Base-by-base conservation (phyloP, 192 early-diverging fungal species). In the Funneliformis geosporum region DNA sequence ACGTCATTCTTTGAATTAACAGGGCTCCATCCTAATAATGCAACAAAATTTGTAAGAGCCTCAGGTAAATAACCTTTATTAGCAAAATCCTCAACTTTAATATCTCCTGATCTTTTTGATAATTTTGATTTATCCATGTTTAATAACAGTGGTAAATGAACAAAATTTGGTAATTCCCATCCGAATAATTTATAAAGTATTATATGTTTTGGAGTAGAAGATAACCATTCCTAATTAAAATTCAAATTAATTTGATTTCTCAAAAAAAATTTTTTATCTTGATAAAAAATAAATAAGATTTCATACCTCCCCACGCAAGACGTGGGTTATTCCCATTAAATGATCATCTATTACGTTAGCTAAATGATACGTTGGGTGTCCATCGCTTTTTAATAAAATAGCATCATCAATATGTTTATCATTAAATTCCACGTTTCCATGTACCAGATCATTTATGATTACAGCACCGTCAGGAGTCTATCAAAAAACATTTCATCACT, bases 331-430 rank as follows among this genome's bases (percentile, higher is more conserved):
- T 12, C 86, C 87, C 97, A 98, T 98, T 10, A 90, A 64, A 69
- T 94, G 91, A 80, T 98, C 97, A 81, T 98, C 97, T 1, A 97
- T 93, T 1, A 98, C 97, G 80, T 96, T 96, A 1, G 97, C 97
- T 47, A 98, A 86, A 78, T 98, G 97, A 81, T 98, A 98, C 0
- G 97, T 98, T 7, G 97, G 94, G 72, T 88, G 88, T 4, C 97
- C 97, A 80, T 97, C 96, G 78, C 94, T 94, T 80, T 98, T 98
- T 62, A 98, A 85, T 14, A 98, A 78, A 65, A 98, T 91, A 10
- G 91, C 88, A 85, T 98, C 97, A 70, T 98, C 97, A 28, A 98
- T 86, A 8, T 87, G 87, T 47, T 87, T 88, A 71, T 94, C 90
- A n/a, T 84, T 83, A 64, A 98, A 93, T 43, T 88, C 83, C 74